phyloP scores from a whole-genome alignment of 495 filamentous ascomycete species.

The Aspergillus kassunensis region DNA sequence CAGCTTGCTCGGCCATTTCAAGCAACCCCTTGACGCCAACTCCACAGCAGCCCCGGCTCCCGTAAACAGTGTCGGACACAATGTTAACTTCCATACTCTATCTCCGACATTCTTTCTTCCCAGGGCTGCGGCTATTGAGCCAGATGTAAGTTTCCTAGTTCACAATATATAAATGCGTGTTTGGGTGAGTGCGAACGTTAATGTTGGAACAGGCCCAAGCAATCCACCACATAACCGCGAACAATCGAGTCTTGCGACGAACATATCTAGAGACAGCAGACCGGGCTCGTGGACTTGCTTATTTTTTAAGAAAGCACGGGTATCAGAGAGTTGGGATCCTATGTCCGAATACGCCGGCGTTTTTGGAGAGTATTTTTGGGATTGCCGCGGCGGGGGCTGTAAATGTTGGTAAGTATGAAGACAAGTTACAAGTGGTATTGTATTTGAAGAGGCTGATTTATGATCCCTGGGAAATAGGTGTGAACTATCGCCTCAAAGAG shows the following conservation, averaged over 20 bases:
- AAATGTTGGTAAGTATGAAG: conserved; percentile 65
- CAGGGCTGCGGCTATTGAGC: conserved; percentile 85
- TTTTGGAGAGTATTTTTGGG: conserved; percentile 85
- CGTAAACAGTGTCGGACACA: conserved; percentile 35
- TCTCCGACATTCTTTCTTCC: conserved; percentile 88
- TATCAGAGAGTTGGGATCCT: conserved; percentile 75
- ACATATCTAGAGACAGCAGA: conserved; percentile 79
- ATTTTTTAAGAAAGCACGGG: conserved; percentile 70
- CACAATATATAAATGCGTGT: background rate
- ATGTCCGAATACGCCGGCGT: conserved; percentile 88
- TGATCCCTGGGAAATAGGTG: conserved; percentile 35
- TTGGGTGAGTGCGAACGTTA: background rate
- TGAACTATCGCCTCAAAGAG: conserved; percentile 86
- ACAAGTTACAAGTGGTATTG: no score
- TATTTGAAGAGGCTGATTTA: background rate
- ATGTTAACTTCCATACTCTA: conserved; percentile 69
- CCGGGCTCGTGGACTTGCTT: conserved; percentile 79
- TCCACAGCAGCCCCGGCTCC: conserved; percentile 21
- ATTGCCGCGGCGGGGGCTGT: conserved; percentile 81
- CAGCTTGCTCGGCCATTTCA: conserved; percentile 61
- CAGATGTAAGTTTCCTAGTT: conserved; percentile 55
- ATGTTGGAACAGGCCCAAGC: conserved; percentile 57
- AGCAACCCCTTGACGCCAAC: conserved; percentile 22
- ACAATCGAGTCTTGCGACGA: conserved; percentile 65
- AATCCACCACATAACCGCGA: conserved; percentile 83